Conservation (phyloP, 2,329 filamentous ascomycete genomes). For the Aspergillus ochraceus region DNA sequence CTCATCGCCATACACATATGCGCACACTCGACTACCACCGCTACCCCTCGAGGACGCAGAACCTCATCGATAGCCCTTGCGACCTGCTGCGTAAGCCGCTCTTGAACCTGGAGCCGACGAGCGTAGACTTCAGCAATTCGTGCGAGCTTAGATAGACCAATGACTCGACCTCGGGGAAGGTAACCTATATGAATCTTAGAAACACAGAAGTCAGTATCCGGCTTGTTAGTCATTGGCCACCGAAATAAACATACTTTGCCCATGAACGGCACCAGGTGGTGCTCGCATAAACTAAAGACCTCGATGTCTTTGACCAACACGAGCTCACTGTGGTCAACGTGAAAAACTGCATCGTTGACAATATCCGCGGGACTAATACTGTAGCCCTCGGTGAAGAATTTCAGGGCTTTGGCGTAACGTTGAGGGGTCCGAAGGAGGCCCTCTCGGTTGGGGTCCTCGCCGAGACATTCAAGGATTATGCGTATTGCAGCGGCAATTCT, state of each 20-base stretch:
- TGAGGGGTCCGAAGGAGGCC: conserved; percentile 64
- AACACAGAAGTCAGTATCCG: conserved; percentile 13
- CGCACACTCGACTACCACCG: conserved; percentile 89
- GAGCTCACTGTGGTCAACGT: conserved; percentile 90
- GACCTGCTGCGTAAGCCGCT: conserved; percentile 88
- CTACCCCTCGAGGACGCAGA: conserved; percentile 84
- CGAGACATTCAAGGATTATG: conserved; percentile 56
- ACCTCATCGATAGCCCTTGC: conserved; percentile 90
- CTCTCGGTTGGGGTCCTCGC: conserved; percentile 61
- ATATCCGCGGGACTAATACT: conserved; percentile 84
- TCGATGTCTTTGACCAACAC: conserved; percentile 96
- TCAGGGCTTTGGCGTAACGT: conserved; percentile 86
- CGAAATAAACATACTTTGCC: conserved; percentile 65
- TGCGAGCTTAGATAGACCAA: conserved; percentile 88
- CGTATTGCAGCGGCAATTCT: not conserved
- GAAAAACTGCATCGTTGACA: conserved; percentile 86
- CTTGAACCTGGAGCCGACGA: conserved; percentile 85
- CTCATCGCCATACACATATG: conserved; percentile 98
- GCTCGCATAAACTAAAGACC: conserved; percentile 86
- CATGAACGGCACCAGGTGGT: conserved; percentile 88
- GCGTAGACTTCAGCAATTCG: conserved; percentile 94
- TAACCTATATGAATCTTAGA: conserved; percentile 92
- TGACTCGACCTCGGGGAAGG: conserved; percentile 81
- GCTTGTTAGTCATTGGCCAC: not conserved
- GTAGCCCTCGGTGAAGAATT: conserved; percentile 91